Base-by-base conservation (phyloP, 192 early-diverging fungal genomes). In the Umbelopsis vinacea region DNA sequence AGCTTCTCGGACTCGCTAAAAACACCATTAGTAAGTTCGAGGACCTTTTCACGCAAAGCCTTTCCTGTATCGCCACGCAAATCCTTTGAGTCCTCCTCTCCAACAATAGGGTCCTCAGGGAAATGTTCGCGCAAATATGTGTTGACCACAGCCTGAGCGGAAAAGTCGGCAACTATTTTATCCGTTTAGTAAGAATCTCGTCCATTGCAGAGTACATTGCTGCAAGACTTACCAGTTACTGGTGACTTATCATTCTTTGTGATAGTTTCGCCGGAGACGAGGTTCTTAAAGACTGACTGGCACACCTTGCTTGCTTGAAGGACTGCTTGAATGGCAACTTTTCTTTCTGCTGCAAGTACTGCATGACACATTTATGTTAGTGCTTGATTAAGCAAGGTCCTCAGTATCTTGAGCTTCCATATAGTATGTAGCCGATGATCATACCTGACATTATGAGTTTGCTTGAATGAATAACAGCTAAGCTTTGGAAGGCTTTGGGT, bases 211-310 rank as follows among this genome's bases (percentile, higher is more conserved):
- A 50, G 22, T 21, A 38, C 9, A 14, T 17, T 29, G 29, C 29
- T 2, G 29, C 29, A 29, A 3, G 29, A 76, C 70, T 79, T 87
- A 92, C 92, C 81, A 26, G 98, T 99, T 10, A 99, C 98, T 24
- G 98, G 97, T 2, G 94, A 95, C 81, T 94, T 93, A 87, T 99
- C 98, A 68, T 87, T 86, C 86, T 99, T 99, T 48, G 89, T 94
- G 67, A 97, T 72, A 6, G 96, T 95, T 73, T 93, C 89, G 46
- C 81, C 87, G 11, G 86, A 85, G 24, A 95, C 96, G 9, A 98
- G 86, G 21, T 88, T 80, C 52, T 89, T 82, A 81, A 98, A 98
- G n/a, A 97, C 96, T 1, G 82, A 83, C 74, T 93, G 89, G 77
- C 97, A 97, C 23, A 98, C 92, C n/a, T 84, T 86, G 26, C 92